A percentile compares a stretch with the other conserved stretches of the same genome.
These are phyloP conservation scores for Boechera stricta DNA, from an alignment of 345 rosid genomes.

Conservation along the genomic window DNA sequence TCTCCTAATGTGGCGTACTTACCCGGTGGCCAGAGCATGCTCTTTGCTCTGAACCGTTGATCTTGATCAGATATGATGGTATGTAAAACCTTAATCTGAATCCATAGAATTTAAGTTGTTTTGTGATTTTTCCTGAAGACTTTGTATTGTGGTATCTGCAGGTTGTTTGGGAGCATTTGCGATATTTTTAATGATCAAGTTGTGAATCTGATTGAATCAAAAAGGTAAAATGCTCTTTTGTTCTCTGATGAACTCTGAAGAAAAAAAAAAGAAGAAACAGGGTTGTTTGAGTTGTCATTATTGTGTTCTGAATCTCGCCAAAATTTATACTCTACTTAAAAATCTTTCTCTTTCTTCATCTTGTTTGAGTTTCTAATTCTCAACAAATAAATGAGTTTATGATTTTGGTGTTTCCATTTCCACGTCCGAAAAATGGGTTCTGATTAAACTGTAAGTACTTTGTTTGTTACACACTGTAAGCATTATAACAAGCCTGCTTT, in stretches of 20 bases:
- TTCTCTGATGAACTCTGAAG: conserved; percentile 32
- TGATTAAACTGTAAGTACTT: not conserved
- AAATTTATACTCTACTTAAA: not conserved
- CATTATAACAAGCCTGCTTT: not conserved
- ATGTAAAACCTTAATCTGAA: not conserved
- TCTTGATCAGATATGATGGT: conserved; percentile 27
- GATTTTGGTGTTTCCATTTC: not conserved
- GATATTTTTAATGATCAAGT: conserved; percentile 14
- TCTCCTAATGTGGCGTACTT: conserved; percentile 88
- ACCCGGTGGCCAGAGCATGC: conserved; percentile 88
- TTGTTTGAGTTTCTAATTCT: conserved; percentile 5
- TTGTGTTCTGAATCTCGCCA: conserved; percentile 15
- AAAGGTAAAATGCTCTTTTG: conserved; percentile 26
- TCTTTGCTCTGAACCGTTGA: conserved; percentile 73
- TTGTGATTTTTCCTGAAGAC: not conserved
- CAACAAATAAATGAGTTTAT: conserved; percentile 25
- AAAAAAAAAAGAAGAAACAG: not conserved
- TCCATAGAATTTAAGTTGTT: not conserved
- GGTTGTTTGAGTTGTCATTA: conserved; percentile 25
- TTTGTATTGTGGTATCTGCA: conserved; percentile 24
- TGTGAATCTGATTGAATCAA: conserved; percentile 36
- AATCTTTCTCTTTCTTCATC: not conserved
- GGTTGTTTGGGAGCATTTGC: conserved; percentile 13
- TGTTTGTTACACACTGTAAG: not conserved
- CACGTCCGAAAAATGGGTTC: not conserved